Conservation (phyloP, 305 asterid genomes). For the Plantago coronopus region DNA sequence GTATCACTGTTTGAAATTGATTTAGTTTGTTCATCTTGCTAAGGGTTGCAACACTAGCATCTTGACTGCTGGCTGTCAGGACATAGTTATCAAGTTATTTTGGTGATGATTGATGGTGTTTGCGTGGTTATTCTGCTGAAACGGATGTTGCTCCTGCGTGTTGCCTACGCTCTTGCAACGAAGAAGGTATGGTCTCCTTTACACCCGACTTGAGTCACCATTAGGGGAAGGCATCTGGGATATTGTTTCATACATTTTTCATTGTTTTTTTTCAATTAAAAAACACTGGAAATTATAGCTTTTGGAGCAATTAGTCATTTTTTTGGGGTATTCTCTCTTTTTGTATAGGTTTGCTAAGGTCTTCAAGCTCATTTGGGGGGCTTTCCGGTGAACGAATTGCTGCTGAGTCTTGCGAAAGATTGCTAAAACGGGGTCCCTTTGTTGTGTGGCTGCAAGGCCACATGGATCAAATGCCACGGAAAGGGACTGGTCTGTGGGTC, state of each 20-base stretch:
- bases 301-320: constrained; percentile 16
- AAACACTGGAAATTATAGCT: constrained; percentile 12
- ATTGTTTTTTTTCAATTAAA: constrained; percentile 4
- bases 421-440: constrained; percentile 99
- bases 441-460: constrained; percentile 99
- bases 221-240: background rate
- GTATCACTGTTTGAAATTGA: background rate
- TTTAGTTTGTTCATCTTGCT: background rate
- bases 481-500: constrained; percentile 92
- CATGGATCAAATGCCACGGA: constrained; percentile 86
- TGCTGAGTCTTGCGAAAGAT: constrained; percentile 52
- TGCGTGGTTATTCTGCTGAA: background rate
- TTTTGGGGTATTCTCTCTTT: constrained; percentile 9
- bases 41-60: no score
- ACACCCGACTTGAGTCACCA: background rate
- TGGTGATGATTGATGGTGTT: background rate
- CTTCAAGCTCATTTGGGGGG: constrained; percentile 19
- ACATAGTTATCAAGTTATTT: background rate
- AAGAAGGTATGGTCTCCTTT: background rate
- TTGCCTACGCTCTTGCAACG: background rate
- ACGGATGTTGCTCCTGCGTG: background rate
- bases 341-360: constrained; percentile 23
- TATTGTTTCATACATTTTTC: background rate
- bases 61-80: background rate
- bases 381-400: constrained; percentile 17